Percentiles rank a stretch among this genome's conserved stretches.
Conservation (phyloP, 2,329 filamentous ascomycete genomes). For the Colletotrichum sp. region DNA sequence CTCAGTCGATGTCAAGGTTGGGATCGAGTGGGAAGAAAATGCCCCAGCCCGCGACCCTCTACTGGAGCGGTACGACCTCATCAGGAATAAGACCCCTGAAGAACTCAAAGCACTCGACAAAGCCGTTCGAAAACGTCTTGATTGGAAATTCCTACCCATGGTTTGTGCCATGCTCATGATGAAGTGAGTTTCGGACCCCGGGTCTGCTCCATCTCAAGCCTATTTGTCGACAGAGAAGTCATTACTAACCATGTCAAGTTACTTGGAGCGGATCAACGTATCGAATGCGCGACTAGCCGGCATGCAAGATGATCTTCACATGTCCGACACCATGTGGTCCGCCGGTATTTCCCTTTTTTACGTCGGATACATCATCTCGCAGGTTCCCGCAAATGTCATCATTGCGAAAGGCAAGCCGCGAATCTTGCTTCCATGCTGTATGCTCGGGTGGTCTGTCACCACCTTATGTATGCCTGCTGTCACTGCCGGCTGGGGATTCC, state of each 20-base stretch:
- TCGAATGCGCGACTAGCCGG: conserved; percentile 45
- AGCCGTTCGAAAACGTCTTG: conserved; percentile 28
- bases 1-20: conserved; percentile 6
- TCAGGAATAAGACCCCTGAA: conserved; percentile 24
- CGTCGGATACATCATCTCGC: conserved; percentile 50
- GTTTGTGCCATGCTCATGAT: conserved; percentile 33
- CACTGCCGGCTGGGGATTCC: conserved; percentile 30
- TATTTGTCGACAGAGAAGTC: background rate
- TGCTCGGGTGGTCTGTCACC: conserved; percentile 47
- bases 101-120: conserved; percentile 27
- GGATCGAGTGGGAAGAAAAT: background rate
- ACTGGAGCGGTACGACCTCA: conserved; percentile 20
- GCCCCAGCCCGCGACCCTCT: background rate
- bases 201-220: background rate
- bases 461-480: conserved; percentile 49
- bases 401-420: conserved; percentile 43
- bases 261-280: conserved; percentile 56
- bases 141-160: conserved; percentile 31
- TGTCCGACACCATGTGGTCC: conserved; percentile 40
- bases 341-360: conserved; percentile 48
- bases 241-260: conserved; percentile 32
- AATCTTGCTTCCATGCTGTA: conserved; percentile 39
- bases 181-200: conserved; percentile 26
- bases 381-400: conserved; percentile 51
- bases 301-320: conserved; percentile 38